Base-by-base conservation (phyloP, 1,284 basidiomycete genomes). In the Naganishia albida region DNA sequence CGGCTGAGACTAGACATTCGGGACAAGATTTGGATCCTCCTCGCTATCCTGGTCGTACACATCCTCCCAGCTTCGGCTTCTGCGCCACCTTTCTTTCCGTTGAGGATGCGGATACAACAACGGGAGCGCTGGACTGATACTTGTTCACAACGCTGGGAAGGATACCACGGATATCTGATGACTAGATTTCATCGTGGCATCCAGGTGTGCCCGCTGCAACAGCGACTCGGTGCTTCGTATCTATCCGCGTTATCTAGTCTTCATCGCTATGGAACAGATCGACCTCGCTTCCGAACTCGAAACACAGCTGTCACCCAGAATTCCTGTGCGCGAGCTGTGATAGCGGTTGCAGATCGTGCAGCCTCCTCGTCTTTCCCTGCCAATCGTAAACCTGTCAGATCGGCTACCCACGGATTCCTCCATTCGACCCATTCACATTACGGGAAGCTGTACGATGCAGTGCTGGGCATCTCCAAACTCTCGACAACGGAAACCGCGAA, bases 311-410 rank as follows among this genome's bases (percentile, higher is more conserved):
- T 48, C 46, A 23, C 20, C 20, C 4, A 4, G 6, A 18, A 48
- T 6, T 48, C 46, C 46, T 48, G 46, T 48, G 34, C 10, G 46
- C 46, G 23, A 48, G 46, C 46, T 48, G 46, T 48, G 46, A 25
- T 25, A 12, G 10, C 23, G 34, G 34, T 34, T 34, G 34, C 34
- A 34, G 34, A 34, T 13, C 20, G 7, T 48, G 4, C 42, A 43
- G 42, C 42, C 6, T 43, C 42, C n/a, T 43, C n/a, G 34, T 34
- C 34, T 6, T 34, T 10, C n/a, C n/a, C n/a, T n/a, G n/a, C n/a
- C n/a, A n/a, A n/a, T n/a, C n/a, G n/a, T 15, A 15, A 18, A 6
- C n/a, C 16, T 6, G 7, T 18, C 42, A 15, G 16, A 7, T 43
- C 42, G 16, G 6, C 7, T 6, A 3, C 42, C n/a, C 7, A 7